Evolutionary conservation across 805 yeast species (phyloP).

Genomic region (Candida sphagnicola): DNA sequence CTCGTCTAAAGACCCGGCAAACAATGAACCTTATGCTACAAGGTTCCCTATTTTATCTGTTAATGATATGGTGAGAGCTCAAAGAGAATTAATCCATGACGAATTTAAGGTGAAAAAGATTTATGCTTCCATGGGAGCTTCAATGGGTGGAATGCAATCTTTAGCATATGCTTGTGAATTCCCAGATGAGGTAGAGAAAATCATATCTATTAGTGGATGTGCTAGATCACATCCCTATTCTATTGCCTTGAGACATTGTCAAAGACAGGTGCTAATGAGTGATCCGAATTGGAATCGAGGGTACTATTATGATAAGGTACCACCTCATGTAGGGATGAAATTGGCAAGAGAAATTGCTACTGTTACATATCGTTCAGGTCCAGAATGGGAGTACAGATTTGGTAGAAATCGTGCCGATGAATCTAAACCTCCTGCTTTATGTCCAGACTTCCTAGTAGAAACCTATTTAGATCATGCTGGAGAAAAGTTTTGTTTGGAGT

Average conservation of each 20-base stretch:
- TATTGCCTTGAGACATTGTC: slow-evolving; percentile 89
- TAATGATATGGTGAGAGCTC: slow-evolving; percentile 90
- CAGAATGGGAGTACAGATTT: slow-evolving; percentile 93
- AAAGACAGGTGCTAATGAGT: slow-evolving; percentile 88
- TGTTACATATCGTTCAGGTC: slow-evolving; percentile 90
- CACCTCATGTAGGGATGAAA: slow-evolving; percentile 95
- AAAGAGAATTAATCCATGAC: slow-evolving; percentile 60
- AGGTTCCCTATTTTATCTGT: slow-evolving; percentile 82
- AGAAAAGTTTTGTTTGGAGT: slow-evolving; percentile 86
- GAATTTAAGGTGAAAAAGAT: slow-evolving; percentile 61
- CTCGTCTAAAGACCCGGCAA: slow-evolving; percentile 70
- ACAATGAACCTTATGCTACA: slow-evolving; percentile 68
- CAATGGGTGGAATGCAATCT: slow-evolving; percentile 99
- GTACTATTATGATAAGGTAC: slow-evolving; percentile 70
- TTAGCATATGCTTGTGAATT: slow-evolving; percentile 83
- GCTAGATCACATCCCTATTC: slow-evolving; percentile 93
- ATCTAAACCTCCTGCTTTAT: slow-evolving; percentile 72
- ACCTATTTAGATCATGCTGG: slow-evolving; percentile 94
- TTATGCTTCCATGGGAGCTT: slow-evolving; percentile 81
- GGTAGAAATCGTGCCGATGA: slow-evolving; percentile 87
- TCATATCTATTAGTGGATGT: slow-evolving; percentile 85
- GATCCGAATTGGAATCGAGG: slow-evolving; percentile 96
- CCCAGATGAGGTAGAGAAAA: slow-evolving; percentile 67
- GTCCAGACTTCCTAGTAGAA: slow-evolving; percentile 91
- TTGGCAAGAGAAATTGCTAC: slow-evolving; percentile 92